phyloP scores from a whole-genome alignment of 176 grass and related monocot genomes.

The Typha latifolia region DNA sequence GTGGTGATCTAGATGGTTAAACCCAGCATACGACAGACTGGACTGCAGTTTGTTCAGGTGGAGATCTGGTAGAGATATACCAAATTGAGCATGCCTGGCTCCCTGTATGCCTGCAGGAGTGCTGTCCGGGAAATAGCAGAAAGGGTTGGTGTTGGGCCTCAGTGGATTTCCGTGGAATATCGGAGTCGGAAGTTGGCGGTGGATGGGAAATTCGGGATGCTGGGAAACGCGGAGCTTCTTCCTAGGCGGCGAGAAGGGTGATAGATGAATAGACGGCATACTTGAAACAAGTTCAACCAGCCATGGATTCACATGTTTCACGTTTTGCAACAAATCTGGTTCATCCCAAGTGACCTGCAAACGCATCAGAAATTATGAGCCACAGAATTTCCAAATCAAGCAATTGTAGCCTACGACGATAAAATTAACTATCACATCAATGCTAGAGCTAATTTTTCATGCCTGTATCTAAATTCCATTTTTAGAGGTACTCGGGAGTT shows the following conservation, averaged over 20 bases:
- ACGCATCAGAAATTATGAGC: background rate
- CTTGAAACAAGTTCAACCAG: slow-evolving; percentile 77
- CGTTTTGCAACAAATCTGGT: slow-evolving; percentile 94
- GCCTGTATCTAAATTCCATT: no score
- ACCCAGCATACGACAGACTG: slow-evolving; percentile 37
- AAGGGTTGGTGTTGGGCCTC: slow-evolving; percentile 24
- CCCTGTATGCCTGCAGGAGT: slow-evolving; percentile 99
- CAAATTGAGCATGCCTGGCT: slow-evolving; percentile 99
- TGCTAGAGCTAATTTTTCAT: no score
- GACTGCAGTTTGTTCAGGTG: slow-evolving; percentile 44
- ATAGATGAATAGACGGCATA: slow-evolving; percentile 60
- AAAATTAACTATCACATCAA: background rate
- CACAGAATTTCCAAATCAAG: background rate
- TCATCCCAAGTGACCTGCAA: slow-evolving; percentile 96
- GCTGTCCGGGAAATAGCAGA: slow-evolving; percentile 45
- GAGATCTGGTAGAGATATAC: slow-evolving; percentile 74
- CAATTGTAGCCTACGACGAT: background rate
- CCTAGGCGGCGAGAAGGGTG: slow-evolving; percentile 78
- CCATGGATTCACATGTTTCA: slow-evolving; percentile 92
- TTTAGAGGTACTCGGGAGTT: no score
- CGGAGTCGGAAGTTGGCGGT: slow-evolving; percentile 35
- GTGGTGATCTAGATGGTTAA: slow-evolving; percentile 42
- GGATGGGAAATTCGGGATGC: slow-evolving; percentile 41
- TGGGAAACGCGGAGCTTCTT: slow-evolving; percentile 68
- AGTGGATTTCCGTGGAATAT: slow-evolving; percentile 36